Percentiles rank a stretch among this genome's conserved stretches.
phyloP scores from a whole-genome alignment of 2,329 filamentous ascomycete species.

The Nemania sp. region DNA sequence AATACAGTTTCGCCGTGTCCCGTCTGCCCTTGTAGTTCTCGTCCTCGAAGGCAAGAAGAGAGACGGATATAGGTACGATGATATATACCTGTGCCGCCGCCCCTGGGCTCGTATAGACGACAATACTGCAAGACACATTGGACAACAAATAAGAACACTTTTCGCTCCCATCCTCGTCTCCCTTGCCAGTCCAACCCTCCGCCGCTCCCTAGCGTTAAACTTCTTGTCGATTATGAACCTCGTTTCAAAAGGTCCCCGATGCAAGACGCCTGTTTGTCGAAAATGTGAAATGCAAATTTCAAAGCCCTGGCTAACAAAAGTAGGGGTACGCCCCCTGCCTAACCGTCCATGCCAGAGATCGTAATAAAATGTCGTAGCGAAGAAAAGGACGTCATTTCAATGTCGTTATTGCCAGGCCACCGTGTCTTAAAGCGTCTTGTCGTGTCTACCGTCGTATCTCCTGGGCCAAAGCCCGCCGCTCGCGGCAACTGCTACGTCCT shows the following conservation, averaged over 20 bases:
- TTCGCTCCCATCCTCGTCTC: slow-evolving; percentile 11
- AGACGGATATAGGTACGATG: slow-evolving; percentile 17
- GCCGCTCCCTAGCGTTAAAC: slow-evolving; percentile 14
- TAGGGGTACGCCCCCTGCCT: slow-evolving; percentile 32
- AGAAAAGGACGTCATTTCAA: slow-evolving; percentile 45
- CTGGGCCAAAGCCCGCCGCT: neutral
- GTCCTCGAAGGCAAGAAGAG: slow-evolving; percentile 4
- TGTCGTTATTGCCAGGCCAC: slow-evolving; percentile 42
- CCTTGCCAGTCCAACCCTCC: slow-evolving; percentile 18
- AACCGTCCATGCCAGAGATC: slow-evolving; percentile 32
- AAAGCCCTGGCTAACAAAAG: slow-evolving; percentile 30
- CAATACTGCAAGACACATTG: slow-evolving; percentile 26
- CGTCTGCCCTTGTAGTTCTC: slow-evolving; percentile 11
- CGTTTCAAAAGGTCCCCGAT: slow-evolving; percentile 24
- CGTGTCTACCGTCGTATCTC: neutral
- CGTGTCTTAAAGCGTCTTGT: neutral
- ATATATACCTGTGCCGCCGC: slow-evolving; percentile 29
- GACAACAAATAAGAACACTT: slow-evolving; percentile 27
- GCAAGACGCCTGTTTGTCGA: slow-evolving; percentile 40
- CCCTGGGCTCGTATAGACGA: slow-evolving; percentile 10
- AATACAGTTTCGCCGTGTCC: slow-evolving; percentile 34
- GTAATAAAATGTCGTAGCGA: slow-evolving; percentile 38
- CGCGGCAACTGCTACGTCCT: neutral
- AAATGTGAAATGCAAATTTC: slow-evolving; percentile 43
- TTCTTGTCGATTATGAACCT: slow-evolving; percentile 25